Evolutionary conservation across 345 rosid genomes (phyloP), one percentile per base, ranked within the genome.

Genomic region (Populus ilicifolia): DNA sequence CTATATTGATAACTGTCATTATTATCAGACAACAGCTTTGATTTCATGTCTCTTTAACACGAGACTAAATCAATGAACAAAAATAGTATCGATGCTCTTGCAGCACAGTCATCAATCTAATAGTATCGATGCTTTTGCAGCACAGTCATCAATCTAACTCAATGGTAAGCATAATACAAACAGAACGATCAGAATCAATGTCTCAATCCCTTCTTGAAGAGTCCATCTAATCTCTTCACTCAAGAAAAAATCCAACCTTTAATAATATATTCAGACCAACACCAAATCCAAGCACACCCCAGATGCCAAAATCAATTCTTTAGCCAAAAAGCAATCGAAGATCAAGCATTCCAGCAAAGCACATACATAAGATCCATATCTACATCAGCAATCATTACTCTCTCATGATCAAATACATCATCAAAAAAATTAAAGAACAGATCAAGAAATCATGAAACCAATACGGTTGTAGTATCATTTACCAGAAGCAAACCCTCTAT

Each of bases 401-500:
- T 41, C n/a, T 27, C 25, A 65, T 43, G 83, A 80, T 76, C 84
- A 29, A 61, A 66, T 11, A 63, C 48, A 29, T 20, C 12, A 36
- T 52, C 38, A 74, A 12, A 21, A 52, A 38, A 38, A 21, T 33
- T 14, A 7, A 29, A 70, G 3, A 39, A 23, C 21, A 70, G 21
- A 62, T 27, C 25, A 52, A 25, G 29, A 21, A 65, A 56, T 12
- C 67, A 62, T 27, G 38, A 52, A 63, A 6, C 35, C 21, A 68
- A 33, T 17, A 13, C 44, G 0, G 27, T 6, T 6, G 59, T 62
- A 38, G 21, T 6, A 54, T 50, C 67, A 75, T 43, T 75, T 83
- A 94, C 98, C 94, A 0, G 98, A 86, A 72, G 99, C 69, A 78
- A 93, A 90, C 2, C 91, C 93, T 82, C 98, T 88, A 77, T 87